Evolutionary conservation across 2,329 filamentous ascomycete genomes (phyloP).

Genomic region (Fusarium brevicatenulatum): DNA sequence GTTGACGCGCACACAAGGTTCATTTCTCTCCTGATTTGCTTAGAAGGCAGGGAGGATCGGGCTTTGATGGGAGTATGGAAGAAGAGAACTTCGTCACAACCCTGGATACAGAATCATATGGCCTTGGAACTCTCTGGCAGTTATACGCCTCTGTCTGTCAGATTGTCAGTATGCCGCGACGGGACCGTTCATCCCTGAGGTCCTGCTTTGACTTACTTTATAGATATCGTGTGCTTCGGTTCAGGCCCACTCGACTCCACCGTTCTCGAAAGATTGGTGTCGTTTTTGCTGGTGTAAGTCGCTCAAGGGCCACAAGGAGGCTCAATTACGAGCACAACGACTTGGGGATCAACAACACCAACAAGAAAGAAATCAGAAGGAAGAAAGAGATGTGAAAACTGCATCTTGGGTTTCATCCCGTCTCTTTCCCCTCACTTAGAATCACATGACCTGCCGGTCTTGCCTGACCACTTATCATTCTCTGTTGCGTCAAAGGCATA

Average conservation of each 20-base stretch:
- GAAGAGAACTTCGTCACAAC: background rate
- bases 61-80: background rate
- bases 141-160: background rate
- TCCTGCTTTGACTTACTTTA: slow-evolving; percentile 15
- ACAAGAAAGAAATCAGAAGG: slow-evolving; percentile 12
- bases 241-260: slow-evolving; percentile 30
- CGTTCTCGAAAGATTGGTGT: background rate
- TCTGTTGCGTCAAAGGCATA: slow-evolving; percentile 28
- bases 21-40: background rate
- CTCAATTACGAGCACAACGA: background rate
- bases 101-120: background rate
- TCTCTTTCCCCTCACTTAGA: slow-evolving; percentile 46
- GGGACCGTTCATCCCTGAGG: background rate
- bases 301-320: slow-evolving; percentile 22
- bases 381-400: slow-evolving; percentile 24
- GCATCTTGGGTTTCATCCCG: slow-evolving; percentile 41
- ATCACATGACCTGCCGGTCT: slow-evolving; percentile 46
- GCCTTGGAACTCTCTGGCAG: background rate
- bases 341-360: slow-evolving; percentile 5
- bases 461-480: slow-evolving; percentile 37
- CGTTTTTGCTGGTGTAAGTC: background rate
- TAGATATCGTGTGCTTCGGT: background rate
- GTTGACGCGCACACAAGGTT: background rate
- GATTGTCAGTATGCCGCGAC: slow-evolving; percentile 3
- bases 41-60: background rate